Conservation (phyloP, 371 early-diverging fungal species). For the Mortierella sp. region DNA sequence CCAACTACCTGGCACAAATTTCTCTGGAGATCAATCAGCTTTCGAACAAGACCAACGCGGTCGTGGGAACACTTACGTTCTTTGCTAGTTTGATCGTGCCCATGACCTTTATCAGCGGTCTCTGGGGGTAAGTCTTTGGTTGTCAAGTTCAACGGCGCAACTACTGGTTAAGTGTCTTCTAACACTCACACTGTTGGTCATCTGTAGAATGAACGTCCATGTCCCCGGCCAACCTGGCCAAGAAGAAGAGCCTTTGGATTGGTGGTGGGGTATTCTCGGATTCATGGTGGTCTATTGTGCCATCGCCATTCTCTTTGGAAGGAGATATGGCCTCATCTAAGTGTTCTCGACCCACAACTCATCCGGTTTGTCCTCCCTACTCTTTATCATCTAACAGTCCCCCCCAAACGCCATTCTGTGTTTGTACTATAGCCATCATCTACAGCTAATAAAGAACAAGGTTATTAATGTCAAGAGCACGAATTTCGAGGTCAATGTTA, state of each 20-base stretch:
- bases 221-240: constrained; percentile 42
- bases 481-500: too few relatives aligned
- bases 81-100: constrained; percentile 93
- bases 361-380: too few relatives aligned
- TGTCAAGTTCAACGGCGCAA: too few relatives aligned
- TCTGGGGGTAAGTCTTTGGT: constrained; percentile 41
- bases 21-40: constrained; percentile 96
- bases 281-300: constrained; percentile 32
- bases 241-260: constrained; percentile 20
- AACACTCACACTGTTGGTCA: background rate
- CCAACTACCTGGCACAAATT: constrained; percentile 96
- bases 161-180: background rate
- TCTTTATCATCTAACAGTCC: too few relatives aligned
- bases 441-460: too few relatives aligned
- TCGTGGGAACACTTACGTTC: constrained; percentile 89
- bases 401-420: too few relatives aligned
- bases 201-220: constrained; percentile 42
- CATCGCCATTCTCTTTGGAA: constrained; percentile 36
- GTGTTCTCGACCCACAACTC: too few relatives aligned
- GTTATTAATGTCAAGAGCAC: too few relatives aligned
- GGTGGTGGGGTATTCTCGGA: constrained; percentile 33
- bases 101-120: constrained; percentile 93
- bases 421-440: too few relatives aligned
- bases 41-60: constrained; percentile 89
- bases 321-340: constrained; percentile 37